Evolutionary conservation across 2,329 filamentous ascomycete genomes (phyloP).

Genomic region (Talaromyces sp.): DNA sequence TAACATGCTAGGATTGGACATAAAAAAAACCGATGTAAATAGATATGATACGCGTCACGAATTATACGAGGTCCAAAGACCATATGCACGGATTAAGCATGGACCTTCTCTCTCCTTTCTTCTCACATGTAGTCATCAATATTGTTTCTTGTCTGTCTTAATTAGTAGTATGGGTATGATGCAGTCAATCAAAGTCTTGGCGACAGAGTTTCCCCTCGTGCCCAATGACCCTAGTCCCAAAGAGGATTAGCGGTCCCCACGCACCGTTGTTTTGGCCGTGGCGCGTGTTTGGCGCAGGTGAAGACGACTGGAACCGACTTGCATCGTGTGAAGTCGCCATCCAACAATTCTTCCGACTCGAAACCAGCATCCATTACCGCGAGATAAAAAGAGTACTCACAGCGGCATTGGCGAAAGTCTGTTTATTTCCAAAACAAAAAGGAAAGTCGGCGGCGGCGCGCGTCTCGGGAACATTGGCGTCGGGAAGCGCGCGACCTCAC

Average conservation of each 20-base stretch:
- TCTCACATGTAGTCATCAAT: not conserved
- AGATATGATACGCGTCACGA: not conserved
- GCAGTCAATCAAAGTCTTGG: not conserved
- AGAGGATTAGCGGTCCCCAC: conserved; percentile 3
- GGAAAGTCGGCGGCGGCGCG: not conserved
- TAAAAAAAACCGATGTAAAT: not conserved
- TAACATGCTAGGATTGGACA: not conserved
- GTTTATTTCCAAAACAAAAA: not conserved
- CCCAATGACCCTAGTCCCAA: not conserved
- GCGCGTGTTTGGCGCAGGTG: conserved; percentile 3
- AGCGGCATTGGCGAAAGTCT: not conserved
- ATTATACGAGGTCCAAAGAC: not conserved
- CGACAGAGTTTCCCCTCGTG: not conserved
- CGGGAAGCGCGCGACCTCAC: conserved; percentile 11
- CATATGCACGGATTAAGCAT: not conserved
- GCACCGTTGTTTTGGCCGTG: conserved; percentile 10
- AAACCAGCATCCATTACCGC: not conserved
- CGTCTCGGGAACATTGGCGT: conserved; percentile 6
- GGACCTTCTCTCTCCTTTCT: not conserved
- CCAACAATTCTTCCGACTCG: not conserved
- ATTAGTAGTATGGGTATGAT: not conserved
- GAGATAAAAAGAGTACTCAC: not conserved
- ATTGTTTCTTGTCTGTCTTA: not conserved
- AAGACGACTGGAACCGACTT: not conserved
- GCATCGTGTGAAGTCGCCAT: not conserved